phyloP scores from a whole-genome alignment of 768 basidiomycete genomes.

The Hypholoma sublateritium region DNA sequence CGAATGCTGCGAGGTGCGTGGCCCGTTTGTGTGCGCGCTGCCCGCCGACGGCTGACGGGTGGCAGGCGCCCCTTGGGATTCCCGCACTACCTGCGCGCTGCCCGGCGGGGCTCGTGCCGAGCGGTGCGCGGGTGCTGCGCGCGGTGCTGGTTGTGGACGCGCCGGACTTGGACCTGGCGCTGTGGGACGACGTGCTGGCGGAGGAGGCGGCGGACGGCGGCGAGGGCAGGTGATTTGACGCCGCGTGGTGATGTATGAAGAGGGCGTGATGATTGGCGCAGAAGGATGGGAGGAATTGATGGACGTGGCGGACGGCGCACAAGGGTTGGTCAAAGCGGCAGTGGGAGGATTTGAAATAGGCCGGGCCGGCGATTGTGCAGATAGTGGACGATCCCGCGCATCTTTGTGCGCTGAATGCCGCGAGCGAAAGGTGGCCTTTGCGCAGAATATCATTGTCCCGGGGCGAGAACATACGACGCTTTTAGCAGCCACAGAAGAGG shows the following conservation, averaged over 20 bases:
- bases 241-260: conserved; percentile 6
- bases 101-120: conserved; percentile 35
- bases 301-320: not conserved
- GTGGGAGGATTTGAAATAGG: conserved; percentile 16
- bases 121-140: conserved; percentile 47
- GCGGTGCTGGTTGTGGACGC: conserved; percentile 51
- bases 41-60: not conserved
- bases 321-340: not conserved
- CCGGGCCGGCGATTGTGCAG: conserved; percentile 19
- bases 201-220: conserved; percentile 17
- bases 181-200: conserved; percentile 38
- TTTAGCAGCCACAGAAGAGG: not conserved
- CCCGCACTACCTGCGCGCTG: conserved; percentile 41
- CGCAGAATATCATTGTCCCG: no score
- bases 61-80: conserved; percentile 38
- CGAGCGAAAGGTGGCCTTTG: not conserved
- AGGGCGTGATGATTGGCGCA: conserved; percentile 10
- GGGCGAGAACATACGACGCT: no score
- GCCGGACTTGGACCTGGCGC: conserved; percentile 44
- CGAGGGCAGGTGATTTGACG: no score
- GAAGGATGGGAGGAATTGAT: conserved; percentile 7
- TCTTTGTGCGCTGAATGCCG: not conserved
- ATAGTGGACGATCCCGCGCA: no score
- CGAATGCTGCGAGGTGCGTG: conserved; percentile 44
- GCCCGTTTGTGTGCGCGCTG: not conserved